Percentiles rank a stretch among this genome's conserved stretches.
These are phyloP conservation scores for Malus fusca DNA, from an alignment of 306 rosid species.

Conservation along the genomic window DNA sequence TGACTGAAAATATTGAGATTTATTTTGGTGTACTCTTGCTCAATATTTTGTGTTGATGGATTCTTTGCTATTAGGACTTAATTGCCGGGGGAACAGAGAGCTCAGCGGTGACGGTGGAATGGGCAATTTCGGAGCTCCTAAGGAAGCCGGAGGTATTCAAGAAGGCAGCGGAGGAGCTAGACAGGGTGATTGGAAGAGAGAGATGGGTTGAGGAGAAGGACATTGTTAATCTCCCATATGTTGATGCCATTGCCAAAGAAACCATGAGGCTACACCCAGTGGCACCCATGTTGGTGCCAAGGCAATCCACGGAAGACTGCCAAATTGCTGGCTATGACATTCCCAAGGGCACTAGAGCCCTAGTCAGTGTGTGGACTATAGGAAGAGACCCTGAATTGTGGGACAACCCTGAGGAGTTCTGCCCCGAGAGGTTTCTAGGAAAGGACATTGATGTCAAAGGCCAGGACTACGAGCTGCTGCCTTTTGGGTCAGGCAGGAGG, in stretches of 20 bases:
- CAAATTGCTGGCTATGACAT: slow-evolving; percentile 53
- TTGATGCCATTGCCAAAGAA: slow-evolving; percentile 54
- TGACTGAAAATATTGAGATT: not conserved
- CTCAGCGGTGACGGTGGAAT: slow-evolving; percentile 59
- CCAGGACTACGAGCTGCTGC: slow-evolving; percentile 64
- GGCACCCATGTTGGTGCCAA: slow-evolving; percentile 73
- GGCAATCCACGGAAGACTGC: slow-evolving; percentile 38
- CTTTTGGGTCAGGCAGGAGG: slow-evolving; percentile 84
- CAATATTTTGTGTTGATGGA: not conserved
- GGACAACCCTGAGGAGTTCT: slow-evolving; percentile 56
- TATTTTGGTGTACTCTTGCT: not conserved
- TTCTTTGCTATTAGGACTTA: slow-evolving; percentile 34
- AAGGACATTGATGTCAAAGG: slow-evolving; percentile 58
- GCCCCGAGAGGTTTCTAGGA: slow-evolving; percentile 56
- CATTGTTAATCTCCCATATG: slow-evolving; percentile 42
- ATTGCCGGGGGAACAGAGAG: slow-evolving; percentile 85
- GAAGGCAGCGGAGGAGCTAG: slow-evolving; percentile 57
- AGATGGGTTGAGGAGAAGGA: slow-evolving; percentile 88
- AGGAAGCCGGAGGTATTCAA: slow-evolving; percentile 51
- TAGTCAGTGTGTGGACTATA: slow-evolving; percentile 56
- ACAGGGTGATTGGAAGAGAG: slow-evolving; percentile 57
- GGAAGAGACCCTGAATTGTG: slow-evolving; percentile 60
- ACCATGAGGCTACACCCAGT: slow-evolving; percentile 79
- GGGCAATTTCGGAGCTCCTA: slow-evolving; percentile 65
- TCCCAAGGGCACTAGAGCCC: slow-evolving; percentile 47